Evolutionary conservation across 2,329 filamentous ascomycete species (phyloP).

Genomic region (Camillea tinctor): DNA sequence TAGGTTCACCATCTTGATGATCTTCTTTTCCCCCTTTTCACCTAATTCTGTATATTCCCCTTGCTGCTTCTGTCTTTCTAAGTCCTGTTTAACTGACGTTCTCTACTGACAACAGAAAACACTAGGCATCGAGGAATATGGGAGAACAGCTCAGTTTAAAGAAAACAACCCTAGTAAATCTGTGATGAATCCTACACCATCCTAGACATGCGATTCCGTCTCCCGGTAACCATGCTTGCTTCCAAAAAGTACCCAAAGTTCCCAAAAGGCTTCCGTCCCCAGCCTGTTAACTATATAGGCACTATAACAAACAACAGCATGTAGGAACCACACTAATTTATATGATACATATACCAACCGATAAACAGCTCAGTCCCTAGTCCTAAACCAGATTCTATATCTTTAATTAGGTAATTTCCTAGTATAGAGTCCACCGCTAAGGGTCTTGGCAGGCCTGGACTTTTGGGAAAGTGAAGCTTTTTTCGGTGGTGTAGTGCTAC

Average conservation of each 20-base stretch:
- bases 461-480: neutral
- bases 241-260: neutral
- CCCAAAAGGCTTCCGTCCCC: no score
- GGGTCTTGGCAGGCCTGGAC: neutral
- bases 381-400: no score
- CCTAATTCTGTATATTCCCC: neutral
- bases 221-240: neutral
- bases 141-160: neutral
- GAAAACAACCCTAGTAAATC: neutral
- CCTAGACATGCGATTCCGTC: neutral
- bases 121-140: no score
- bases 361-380: no score
- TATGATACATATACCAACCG: no score
- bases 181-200: neutral
- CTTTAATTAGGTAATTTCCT: no score
- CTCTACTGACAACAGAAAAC: no score
- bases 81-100: neutral
- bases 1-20: neutral
- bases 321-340: no score
- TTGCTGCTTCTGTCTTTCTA: neutral
- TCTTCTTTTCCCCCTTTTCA: neutral
- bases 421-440: neutral
- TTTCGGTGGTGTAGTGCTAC: neutral
- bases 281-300: no score
- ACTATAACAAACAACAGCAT: no score